These are phyloP conservation scores for Annulohypoxylon stygium DNA, from an alignment of 495 filamentous ascomycete genomes.

Conservation along the genomic window DNA sequence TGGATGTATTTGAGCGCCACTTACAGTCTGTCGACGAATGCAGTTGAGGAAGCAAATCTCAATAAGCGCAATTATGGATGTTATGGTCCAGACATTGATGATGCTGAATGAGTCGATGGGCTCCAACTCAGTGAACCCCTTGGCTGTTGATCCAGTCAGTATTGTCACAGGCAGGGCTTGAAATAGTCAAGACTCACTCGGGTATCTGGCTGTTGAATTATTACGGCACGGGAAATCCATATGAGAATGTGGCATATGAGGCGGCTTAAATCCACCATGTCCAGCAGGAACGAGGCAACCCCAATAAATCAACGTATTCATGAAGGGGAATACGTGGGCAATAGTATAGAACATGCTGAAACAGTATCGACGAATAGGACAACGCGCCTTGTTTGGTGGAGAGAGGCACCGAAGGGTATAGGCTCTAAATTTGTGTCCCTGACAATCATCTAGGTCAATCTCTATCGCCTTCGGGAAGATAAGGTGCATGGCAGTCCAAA, in stretches of 20 bases:
- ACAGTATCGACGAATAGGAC: slow-evolving; percentile 53
- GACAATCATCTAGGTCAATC: slow-evolving; percentile 36
- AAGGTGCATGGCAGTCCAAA: slow-evolving; percentile 65
- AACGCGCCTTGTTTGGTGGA: slow-evolving; percentile 52
- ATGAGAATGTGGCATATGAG: slow-evolving; percentile 39
- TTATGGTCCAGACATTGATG: slow-evolving; percentile 59
- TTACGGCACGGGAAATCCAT: background rate
- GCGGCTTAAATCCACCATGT: slow-evolving; percentile 50
- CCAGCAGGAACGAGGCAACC: slow-evolving; percentile 55
- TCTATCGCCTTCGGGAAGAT: slow-evolving; percentile 56
- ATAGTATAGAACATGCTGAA: slow-evolving; percentile 67
- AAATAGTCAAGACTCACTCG: slow-evolving; percentile 32
- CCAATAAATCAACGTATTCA: slow-evolving; percentile 65
- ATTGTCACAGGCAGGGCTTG: background rate
- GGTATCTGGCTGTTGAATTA: slow-evolving; percentile 29
- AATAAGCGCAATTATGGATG: slow-evolving; percentile 57
- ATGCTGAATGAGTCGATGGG: slow-evolving; percentile 59
- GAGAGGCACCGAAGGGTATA: slow-evolving; percentile 53
- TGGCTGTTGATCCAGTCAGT: slow-evolving; percentile 34
- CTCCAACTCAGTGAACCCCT: slow-evolving; percentile 52
- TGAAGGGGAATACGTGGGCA: slow-evolving; percentile 58
- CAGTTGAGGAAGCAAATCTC: slow-evolving; percentile 64
- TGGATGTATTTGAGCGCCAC: slow-evolving; percentile 10
- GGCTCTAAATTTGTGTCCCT: slow-evolving; percentile 32
- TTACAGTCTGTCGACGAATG: slow-evolving; percentile 63